A percentile compares a stretch with the other conserved stretches of the same genome.
Conservation (phyloP, 306 rosid genomes). For the Luffa acutangula region DNA sequence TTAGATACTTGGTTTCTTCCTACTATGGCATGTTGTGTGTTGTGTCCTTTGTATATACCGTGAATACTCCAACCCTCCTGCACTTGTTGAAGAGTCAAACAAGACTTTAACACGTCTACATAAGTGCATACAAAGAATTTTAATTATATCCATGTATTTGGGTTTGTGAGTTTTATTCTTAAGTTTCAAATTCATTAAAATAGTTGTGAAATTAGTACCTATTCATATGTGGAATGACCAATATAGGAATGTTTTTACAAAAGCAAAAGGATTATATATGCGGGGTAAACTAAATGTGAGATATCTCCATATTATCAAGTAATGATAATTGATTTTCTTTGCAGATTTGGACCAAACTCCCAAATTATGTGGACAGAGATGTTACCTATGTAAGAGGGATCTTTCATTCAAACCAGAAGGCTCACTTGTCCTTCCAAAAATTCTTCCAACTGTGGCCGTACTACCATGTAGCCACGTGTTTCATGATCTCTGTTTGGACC, state of each 20-base stretch:
- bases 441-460: constrained; percentile 31
- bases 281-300: too few relatives aligned
- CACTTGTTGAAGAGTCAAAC: background rate
- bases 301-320: too few relatives aligned
- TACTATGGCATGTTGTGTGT: background rate
- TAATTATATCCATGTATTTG: background rate
- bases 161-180: background rate
- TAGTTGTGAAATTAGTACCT: background rate
- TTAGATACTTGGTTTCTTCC: background rate
- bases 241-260: too few relatives aligned
- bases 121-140: background rate
- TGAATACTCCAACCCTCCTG: background rate
- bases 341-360: constrained; percentile 14
- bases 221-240: background rate
- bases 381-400: constrained; percentile 54
- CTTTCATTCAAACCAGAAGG: constrained; percentile 44
- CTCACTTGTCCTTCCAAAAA: constrained; percentile 20
- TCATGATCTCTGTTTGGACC: constrained; percentile 44
- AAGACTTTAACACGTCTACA: background rate
- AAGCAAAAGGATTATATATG: too few relatives aligned
- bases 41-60: background rate
- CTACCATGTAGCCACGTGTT: constrained; percentile 62
- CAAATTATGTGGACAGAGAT: constrained; percentile 29
- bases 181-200: background rate
- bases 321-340: background rate